Base-by-base conservation (phyloP, 2,329 filamentous ascomycete species). In the Ophiostoma perfectum region DNA sequence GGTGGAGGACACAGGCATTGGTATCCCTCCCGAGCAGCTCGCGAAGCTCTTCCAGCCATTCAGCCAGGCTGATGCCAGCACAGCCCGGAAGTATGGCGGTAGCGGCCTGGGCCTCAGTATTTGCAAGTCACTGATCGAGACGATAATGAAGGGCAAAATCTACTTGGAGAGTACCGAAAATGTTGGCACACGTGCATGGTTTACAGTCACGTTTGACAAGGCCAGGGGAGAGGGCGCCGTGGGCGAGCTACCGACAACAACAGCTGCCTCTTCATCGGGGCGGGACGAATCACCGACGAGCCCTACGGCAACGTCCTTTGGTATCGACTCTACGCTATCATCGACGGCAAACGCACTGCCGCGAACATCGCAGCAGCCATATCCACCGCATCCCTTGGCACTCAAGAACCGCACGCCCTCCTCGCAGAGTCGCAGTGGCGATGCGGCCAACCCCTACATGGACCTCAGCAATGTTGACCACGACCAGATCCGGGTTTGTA, bases 61-160 rank as follows among this genome's bases (percentile, higher is more conserved):
- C 75, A 94, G 91, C 68, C 93, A 97, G 78, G 93, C 94, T 1
- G 93, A 97, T 78, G 90, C 90, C 64, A 95, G 91, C 73, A 96
- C 93, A 2, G 92, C 93, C 67, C 84, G 93, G 66, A 95, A 93
- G 75, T 97, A 97, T 73, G 93, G 93, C 55, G 93, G 93, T 60
- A 97, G 92, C 73, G 93, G 93, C 38, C 86, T 97, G 2, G 93
- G 93, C 1, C 83, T 97, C 60, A 96, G 91, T 75, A 97, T 97
- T 72, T 97, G 93, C 84, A 97, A 97, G 78, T 93, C 91, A 0
- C 87, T 97, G 60, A 93, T 97, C 71, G 91, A 97, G 79, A 92
- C 91, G 27, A 93, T 96, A 78, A 93, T 97, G 86, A 88, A 91
- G 70, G 93, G 93, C 58, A 88, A 85, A 70, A 96, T 97, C 70